phyloP scores from a whole-genome alignment of 2,329 filamentous ascomycete genomes.

The Penicillium olsonii region DNA sequence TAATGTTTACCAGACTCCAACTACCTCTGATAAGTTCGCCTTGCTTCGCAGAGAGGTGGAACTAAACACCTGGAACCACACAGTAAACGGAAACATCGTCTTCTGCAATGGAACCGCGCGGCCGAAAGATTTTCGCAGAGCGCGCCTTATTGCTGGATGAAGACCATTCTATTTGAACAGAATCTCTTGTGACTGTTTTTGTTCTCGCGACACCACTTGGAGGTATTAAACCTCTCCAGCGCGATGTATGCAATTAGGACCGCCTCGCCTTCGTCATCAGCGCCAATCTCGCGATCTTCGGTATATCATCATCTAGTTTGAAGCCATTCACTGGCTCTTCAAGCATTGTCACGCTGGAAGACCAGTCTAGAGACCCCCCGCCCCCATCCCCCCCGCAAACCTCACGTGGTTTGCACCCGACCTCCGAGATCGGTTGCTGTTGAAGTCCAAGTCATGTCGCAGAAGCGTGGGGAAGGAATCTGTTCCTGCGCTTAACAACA shows the following conservation, averaged over 20 bases:
- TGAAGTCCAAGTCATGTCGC: background rate
- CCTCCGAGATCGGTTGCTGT: slow-evolving; percentile 1
- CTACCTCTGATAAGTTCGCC: too few species aligned
- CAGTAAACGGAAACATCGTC: too few species aligned
- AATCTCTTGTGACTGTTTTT: background rate
- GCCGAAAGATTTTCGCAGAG: too few species aligned
- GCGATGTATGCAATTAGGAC: background rate
- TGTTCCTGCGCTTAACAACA: too few species aligned
- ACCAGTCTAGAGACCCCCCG: background rate
- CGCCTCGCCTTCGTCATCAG: background rate
- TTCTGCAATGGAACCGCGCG: too few species aligned
- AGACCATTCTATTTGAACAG: too few species aligned
- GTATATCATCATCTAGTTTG: background rate
- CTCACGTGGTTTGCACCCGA: slow-evolving; percentile 1
- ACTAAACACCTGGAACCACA: too few species aligned
- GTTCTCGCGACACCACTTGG: background rate
- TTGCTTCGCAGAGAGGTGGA: too few species aligned
- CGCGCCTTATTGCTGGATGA: too few species aligned
- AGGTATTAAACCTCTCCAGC: background rate
- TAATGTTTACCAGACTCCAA: too few species aligned
- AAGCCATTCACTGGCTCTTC: background rate
- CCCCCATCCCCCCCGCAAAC: too few species aligned
- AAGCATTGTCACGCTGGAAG: background rate
- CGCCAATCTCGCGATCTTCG: background rate
- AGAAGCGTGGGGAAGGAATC: background rate